Evolutionary conservation across 192 early-diverging fungal species (phyloP).

Genomic region (Podila verticillata): DNA sequence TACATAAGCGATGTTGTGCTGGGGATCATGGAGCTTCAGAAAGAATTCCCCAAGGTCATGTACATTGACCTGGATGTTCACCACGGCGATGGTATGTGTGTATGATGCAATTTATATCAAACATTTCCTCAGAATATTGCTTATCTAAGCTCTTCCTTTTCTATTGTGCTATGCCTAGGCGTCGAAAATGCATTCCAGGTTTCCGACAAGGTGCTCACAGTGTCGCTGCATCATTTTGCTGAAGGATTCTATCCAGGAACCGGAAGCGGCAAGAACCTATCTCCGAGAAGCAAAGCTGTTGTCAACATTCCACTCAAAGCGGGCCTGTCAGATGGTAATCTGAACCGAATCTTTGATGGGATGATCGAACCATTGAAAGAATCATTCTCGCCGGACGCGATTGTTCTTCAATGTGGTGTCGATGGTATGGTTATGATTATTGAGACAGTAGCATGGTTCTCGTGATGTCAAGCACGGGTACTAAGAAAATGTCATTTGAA

Average conservation of each 20-base stretch:
- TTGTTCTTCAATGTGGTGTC: slow-evolving; percentile 87
- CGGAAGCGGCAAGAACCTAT: slow-evolving; percentile 5
- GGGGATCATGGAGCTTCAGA: slow-evolving; percentile 82
- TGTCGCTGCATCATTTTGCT: slow-evolving; percentile 86
- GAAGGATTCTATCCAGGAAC: slow-evolving; percentile 81
- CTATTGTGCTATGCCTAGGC: slow-evolving; percentile 40
- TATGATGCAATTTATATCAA: no score
- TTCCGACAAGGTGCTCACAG: slow-evolving; percentile 86
- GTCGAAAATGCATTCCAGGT: slow-evolving; percentile 89
- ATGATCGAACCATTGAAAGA: slow-evolving; percentile 64
- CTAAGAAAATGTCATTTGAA: no score
- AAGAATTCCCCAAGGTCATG: slow-evolving; percentile 72
- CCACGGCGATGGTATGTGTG: slow-evolving; percentile 79
- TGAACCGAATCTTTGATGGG: slow-evolving; percentile 69
- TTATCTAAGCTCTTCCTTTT: no score
- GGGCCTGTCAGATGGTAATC: slow-evolving; percentile 73
- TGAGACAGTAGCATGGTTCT: no score
- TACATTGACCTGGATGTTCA: slow-evolving; percentile 93
- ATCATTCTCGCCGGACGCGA: slow-evolving; percentile 69
- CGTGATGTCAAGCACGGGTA: no score
- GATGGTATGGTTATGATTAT: slow-evolving; percentile 32
- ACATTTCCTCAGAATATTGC: no score
- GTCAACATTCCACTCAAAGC: slow-evolving; percentile 82
- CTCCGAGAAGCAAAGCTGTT: slow-evolving; percentile 22
- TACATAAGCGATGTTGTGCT: slow-evolving; percentile 93